Conservation (phyloP, 495 filamentous ascomycete species). For the Xylona heveae region DNA sequence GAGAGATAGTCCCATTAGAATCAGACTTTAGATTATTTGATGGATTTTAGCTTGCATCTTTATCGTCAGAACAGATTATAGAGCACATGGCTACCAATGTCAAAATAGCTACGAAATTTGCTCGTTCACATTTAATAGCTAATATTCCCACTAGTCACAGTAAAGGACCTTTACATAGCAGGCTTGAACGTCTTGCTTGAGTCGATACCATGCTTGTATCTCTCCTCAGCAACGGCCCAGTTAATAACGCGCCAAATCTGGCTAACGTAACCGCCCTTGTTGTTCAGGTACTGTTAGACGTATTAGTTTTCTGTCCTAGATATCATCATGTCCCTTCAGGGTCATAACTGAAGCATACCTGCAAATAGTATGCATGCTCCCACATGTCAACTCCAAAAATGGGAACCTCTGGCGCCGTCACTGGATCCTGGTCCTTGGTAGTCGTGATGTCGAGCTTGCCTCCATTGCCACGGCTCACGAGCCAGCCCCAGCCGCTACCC, state of each 20-base stretch:
- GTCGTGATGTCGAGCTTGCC: slow-evolving; percentile 13
- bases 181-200: background rate
- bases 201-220: slow-evolving; percentile 7
- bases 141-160: no score
- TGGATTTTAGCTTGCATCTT: background rate
- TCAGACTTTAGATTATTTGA: slow-evolving; percentile 5
- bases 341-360: slow-evolving; percentile 1
- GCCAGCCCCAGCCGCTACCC: slow-evolving; percentile 20
- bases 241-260: slow-evolving; percentile 18
- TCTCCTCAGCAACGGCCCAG: slow-evolving; percentile 14
- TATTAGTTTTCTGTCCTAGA: background rate
- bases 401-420: slow-evolving; percentile 12
- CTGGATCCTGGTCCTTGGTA: slow-evolving; percentile 18
- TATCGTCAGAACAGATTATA: background rate
- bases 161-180: background rate
- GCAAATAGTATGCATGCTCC: slow-evolving; percentile 22
- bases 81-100: background rate
- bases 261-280: slow-evolving; percentile 15
- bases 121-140: no score
- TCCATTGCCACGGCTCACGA: slow-evolving; percentile 11
- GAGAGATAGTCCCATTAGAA: no score
- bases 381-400: slow-evolving; percentile 20
- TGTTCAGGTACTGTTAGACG: slow-evolving; percentile 13
- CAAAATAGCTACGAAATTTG: background rate
- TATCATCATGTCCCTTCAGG: background rate